Base-by-base conservation (phyloP, 2,329 filamentous ascomycete genomes). In the Fusarium sp. region DNA sequence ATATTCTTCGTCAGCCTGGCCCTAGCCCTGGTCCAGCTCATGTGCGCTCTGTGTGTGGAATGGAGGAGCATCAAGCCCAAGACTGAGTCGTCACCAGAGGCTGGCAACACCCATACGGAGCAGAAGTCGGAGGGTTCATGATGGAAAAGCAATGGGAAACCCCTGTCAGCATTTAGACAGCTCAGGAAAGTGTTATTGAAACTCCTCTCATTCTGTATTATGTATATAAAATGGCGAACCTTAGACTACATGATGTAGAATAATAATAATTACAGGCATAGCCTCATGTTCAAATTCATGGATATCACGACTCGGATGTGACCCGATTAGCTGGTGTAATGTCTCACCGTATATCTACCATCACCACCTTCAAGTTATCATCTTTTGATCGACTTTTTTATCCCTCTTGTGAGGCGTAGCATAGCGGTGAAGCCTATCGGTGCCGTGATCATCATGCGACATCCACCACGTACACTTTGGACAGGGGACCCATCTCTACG, bases 11-110 rank as follows among this genome's bases (percentile, higher is more conserved):
- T 89, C 2, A 83, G 83, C 6, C 80, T 89, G 51, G 90, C 85
- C 0, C 78, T 90, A 63, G 82, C 84, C 0, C 77, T 83, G 7
- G 73, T 86, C 3, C 85, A 86, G 13, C 79, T 92, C 8, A n/a
- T 90, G 11, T 87, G 85, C 9, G 83, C 86, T 0, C 71, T 86
- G 4, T 83, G 83, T 22, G 84, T 92, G 68, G 85, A 92, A 76
- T 92, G 90, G 90, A 87, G 82, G 75, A 89, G 81, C 67, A 88
- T 92, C 72, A 92, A 91, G 81, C 62, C 62, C 13, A 87, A 86
- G 71, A 55, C 28, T 6, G 71, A 73, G 62, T 62, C 53, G 32
- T 56, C 51, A 6, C 44, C 55, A 10, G 51, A 52, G 30, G 45
- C 40, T 24, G 52, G 48, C 14, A 41, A 65, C 10, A 8, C 43